Conservation (phyloP, 1,284 basidiomycete genomes). For the Prillingera fragicola region DNA sequence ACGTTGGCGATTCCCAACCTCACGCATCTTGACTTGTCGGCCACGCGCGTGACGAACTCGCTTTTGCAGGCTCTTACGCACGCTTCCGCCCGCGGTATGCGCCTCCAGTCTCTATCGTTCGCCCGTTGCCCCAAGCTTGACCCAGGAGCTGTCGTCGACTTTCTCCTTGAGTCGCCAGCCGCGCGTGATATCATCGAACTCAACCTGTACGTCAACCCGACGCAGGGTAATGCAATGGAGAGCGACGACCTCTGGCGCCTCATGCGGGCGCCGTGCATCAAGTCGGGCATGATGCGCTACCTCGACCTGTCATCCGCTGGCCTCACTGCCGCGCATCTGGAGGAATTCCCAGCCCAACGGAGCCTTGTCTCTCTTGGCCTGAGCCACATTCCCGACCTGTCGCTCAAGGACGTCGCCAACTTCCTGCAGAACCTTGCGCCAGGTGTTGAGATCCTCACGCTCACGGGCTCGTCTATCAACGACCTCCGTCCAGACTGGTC, state of each 20-base stretch:
- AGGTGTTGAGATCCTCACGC: constrained; percentile 78
- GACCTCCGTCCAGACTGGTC: constrained; percentile 53
- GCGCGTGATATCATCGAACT: constrained; percentile 63
- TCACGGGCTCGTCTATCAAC: constrained; percentile 69
- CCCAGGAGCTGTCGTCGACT: constrained; percentile 67
- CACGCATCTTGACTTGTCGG: constrained; percentile 51
- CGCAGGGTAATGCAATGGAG: constrained; percentile 74
- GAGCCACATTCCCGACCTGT: constrained; percentile 71
- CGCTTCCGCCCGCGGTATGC: constrained; percentile 55
- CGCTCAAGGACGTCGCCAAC: constrained; percentile 61
- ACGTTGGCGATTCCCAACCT: constrained; percentile 51
- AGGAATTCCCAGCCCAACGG: constrained; percentile 60
- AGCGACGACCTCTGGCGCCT: constrained; percentile 65
- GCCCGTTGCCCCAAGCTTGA: constrained; percentile 80
- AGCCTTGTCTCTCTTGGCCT: constrained; percentile 79
- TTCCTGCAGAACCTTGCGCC: constrained; percentile 67
- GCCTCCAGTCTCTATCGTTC: constrained; percentile 74
- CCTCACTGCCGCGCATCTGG: constrained; percentile 58
- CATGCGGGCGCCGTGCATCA: constrained; percentile 76
- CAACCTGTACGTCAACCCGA: constrained; percentile 81
- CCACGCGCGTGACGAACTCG: constrained; percentile 65
- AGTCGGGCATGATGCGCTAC: constrained; percentile 68
- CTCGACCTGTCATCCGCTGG: constrained; percentile 84
- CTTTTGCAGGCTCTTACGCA: constrained; percentile 49
- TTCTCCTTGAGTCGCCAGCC: constrained; percentile 67